Evolutionary conservation across 169 alveolate genomes (phyloP).

Genomic region (Besnoitia besnoiti): DNA sequence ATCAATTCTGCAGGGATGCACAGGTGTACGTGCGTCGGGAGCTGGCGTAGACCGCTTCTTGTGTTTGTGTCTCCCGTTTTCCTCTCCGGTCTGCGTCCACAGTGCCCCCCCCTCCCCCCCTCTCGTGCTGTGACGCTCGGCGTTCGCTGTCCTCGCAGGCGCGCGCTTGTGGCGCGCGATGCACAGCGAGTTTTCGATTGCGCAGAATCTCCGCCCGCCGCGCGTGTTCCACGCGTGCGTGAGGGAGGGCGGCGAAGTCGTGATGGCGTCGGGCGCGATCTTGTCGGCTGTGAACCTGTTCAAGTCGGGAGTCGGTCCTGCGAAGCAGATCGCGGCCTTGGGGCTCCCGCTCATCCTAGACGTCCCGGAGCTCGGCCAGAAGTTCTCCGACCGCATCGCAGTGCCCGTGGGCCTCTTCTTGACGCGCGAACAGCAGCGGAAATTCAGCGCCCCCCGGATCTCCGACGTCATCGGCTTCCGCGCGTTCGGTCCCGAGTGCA

Average conservation of each 20-base stretch:
- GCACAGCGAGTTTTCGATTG: no score
- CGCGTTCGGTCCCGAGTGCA: slow-evolving; percentile 19
- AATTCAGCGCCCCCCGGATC: slow-evolving; percentile 57
- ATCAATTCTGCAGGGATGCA: no score
- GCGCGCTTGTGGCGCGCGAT: background rate
- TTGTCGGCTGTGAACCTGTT: slow-evolving; percentile 69
- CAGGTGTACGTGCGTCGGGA: no score
- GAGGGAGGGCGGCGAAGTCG: slow-evolving; percentile 66
- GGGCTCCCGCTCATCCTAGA: background rate
- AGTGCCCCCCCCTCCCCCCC: background rate
- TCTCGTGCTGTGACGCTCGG: no score
- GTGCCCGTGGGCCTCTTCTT: slow-evolving; percentile 65
- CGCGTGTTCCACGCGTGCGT: slow-evolving; percentile 62
- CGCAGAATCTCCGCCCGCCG: no score
- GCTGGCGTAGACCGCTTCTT: no score
- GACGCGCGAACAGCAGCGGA: background rate
- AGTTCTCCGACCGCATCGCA: slow-evolving; percentile 67
- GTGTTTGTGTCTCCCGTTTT: background rate
- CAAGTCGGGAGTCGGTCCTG: slow-evolving; percentile 75
- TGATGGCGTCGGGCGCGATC: slow-evolving; percentile 74
- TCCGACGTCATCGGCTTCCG: background rate
- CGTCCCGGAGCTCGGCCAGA: slow-evolving; percentile 69
- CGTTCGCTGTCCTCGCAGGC: background rate
- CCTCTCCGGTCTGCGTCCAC: background rate
- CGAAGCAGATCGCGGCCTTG: slow-evolving; percentile 43